phyloP scores from a whole-genome alignment of 1,284 basidiomycete species.

The Cutaneotrichosporon cutaneum region DNA sequence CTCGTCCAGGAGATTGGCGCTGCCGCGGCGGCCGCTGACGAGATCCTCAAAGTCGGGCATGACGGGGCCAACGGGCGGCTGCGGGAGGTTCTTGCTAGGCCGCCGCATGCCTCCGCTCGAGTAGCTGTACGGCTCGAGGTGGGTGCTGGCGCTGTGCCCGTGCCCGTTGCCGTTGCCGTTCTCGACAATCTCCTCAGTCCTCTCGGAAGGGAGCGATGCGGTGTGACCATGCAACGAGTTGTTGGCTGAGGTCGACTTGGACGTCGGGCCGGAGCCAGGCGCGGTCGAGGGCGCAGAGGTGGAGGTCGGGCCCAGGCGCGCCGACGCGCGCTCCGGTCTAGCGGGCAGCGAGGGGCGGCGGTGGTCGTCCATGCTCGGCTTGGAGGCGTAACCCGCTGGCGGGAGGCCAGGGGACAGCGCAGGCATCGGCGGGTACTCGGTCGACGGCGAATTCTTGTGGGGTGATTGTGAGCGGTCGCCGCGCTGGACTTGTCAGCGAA shows the following conservation, averaged over 20 bases:
- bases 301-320: background rate
- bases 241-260: background rate
- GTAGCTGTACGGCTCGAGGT: background rate
- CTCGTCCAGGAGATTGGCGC: background rate
- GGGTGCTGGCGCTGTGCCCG: background rate
- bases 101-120: conserved; percentile 1
- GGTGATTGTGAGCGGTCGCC: conserved; percentile 21
- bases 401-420: background rate
- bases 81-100: conserved; percentile 36
- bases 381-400: background rate
- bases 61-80: conserved; percentile 49
- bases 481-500: conserved; percentile 18
- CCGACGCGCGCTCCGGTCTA: background rate
- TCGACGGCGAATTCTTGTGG: conserved; percentile 12
- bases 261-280: background rate
- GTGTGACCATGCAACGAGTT: conserved; percentile 1
- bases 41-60: conserved; percentile 52
- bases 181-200: conserved; percentile 11
- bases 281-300: background rate
- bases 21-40: conserved; percentile 12
- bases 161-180: conserved; percentile 9
- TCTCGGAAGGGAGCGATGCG: background rate
- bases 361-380: background rate
- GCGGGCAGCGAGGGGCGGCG: background rate
- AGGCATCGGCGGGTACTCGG: conserved; percentile 20